phyloP scores from a whole-genome alignment of 2,329 filamentous ascomycete genomes.

The Aspergillus caelatus region DNA sequence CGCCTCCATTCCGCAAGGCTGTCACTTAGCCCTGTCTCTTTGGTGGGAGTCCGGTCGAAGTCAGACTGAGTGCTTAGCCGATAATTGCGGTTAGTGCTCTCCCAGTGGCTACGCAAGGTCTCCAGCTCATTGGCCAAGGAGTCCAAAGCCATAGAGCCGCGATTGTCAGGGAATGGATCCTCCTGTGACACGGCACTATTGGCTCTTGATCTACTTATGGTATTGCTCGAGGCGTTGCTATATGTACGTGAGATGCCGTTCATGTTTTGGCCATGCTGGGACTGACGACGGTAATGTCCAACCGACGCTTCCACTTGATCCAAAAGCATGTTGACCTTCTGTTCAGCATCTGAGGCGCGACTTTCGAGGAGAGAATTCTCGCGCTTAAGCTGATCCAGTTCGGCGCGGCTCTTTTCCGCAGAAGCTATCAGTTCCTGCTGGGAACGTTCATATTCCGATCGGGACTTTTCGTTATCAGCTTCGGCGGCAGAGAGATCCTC shows the following conservation, averaged over 20 bases:
- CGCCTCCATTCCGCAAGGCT: constrained; percentile 80
- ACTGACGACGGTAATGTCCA: constrained; percentile 86
- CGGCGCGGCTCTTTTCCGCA: constrained; percentile 60
- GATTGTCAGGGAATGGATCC: constrained; percentile 52
- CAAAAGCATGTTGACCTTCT: constrained; percentile 87
- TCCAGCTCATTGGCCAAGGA: constrained; percentile 91
- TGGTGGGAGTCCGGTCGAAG: constrained; percentile 66
- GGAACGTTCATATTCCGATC: constrained; percentile 57
- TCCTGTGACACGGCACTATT: constrained; percentile 48
- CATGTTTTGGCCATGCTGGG: constrained; percentile 47
- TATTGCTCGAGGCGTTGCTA: constrained; percentile 57
- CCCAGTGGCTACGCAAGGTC: constrained; percentile 87
- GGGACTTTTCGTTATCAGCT: constrained; percentile 69
- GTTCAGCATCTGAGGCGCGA: constrained; percentile 85
- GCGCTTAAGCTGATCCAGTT: constrained; percentile 78
- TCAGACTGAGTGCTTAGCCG: constrained; percentile 87
- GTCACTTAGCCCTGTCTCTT: constrained; percentile 61
- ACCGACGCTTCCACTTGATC: constrained; percentile 94
- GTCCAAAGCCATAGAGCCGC: constrained; percentile 76
- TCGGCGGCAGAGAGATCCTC: constrained; percentile 69
- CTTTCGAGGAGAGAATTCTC: constrained; percentile 82
- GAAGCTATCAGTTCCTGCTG: constrained; percentile 60
- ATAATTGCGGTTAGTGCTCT: constrained; percentile 93
- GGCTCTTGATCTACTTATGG: constrained; percentile 42
- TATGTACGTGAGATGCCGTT: constrained; percentile 54